Conservation (phyloP, 345 rosid genomes). For the Capsella bursapastoris region DNA sequence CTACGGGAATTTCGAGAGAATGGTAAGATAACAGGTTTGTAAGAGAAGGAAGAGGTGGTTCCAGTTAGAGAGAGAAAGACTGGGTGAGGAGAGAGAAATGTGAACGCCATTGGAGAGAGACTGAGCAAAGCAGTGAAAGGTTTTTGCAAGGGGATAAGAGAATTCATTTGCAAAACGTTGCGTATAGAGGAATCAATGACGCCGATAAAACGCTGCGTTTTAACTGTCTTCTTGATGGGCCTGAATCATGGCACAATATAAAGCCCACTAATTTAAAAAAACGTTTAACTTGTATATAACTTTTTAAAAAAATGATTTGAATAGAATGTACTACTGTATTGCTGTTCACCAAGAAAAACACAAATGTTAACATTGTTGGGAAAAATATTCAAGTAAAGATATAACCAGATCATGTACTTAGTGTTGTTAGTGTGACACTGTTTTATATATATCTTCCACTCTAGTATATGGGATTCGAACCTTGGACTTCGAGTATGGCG, state of each 20-base stretch:
- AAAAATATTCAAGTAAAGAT: no score
- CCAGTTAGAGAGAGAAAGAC: constrained; percentile 45
- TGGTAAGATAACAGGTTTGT: constrained; percentile 40
- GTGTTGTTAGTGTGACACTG: no score
- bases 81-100: constrained; percentile 46
- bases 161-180: constrained; percentile 16
- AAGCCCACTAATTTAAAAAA: neutral
- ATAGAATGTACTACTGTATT: no score
- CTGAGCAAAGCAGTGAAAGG: constrained; percentile 35
- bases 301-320: no score
- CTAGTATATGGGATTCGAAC: no score
- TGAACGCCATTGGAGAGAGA: constrained; percentile 47
- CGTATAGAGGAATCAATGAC: neutral
- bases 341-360: no score
- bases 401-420: no score
- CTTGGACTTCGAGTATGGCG: no score
- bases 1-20: constrained; percentile 31
- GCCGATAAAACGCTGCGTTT: constrained; percentile 17
- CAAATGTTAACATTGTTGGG: no score
- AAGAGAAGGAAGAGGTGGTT: constrained; percentile 40
- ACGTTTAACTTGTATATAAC: neutral
- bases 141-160: constrained; percentile 49
- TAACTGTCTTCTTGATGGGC: neutral
- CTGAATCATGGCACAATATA: neutral
- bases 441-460: no score